Percentiles rank a stretch among this genome's conserved stretches.
Evolutionary conservation across 495 filamentous ascomycete genomes (phyloP).

Genomic region (Cetradonia linearis): DNA sequence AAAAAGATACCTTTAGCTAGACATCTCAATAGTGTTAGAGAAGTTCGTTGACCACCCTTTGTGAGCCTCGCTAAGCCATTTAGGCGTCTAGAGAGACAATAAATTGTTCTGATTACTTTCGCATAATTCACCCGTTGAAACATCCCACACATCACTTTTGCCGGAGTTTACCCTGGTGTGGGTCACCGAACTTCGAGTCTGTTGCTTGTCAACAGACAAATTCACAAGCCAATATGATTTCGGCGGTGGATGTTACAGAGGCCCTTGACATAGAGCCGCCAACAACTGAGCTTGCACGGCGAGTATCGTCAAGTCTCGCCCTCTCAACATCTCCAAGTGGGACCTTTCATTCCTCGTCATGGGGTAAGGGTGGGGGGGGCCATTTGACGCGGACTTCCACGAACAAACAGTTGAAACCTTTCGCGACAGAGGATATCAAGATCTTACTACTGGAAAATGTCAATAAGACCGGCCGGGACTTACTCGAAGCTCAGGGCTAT

Average conservation of each 20-base stretch:
- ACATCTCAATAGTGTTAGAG: neutral
- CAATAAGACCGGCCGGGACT: conserved; percentile 77
- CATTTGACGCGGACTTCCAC: conserved; percentile 31
- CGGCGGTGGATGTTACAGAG: conserved; percentile 13
- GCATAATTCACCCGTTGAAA: too few species aligned
- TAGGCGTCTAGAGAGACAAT: neutral
- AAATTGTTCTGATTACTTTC: neutral
- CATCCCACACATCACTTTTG: too few species aligned
- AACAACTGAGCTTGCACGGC: conserved; percentile 16
- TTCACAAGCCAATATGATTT: conserved; percentile 11
- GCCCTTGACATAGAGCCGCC: conserved; percentile 20
- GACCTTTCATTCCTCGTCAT: conserved; percentile 51
- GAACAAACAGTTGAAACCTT: conserved; percentile 84
- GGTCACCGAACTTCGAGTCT: neutral
- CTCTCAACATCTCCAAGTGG: conserved; percentile 53
- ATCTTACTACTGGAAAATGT: conserved; percentile 94
- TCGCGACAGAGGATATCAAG: conserved; percentile 89
- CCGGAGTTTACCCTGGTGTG: conserved; percentile 9
- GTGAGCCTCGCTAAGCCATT: neutral
- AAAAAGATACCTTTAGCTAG: neutral
- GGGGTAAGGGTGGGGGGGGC: conserved; percentile 34
- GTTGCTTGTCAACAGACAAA: neutral
- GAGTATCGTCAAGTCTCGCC: conserved; percentile 44
- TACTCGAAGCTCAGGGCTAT: conserved; percentile 78
- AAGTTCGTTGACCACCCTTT: neutral